Evolutionary conservation across 1,139 yeast species (phyloP).

Genomic region (Hansenula sp.): DNA sequence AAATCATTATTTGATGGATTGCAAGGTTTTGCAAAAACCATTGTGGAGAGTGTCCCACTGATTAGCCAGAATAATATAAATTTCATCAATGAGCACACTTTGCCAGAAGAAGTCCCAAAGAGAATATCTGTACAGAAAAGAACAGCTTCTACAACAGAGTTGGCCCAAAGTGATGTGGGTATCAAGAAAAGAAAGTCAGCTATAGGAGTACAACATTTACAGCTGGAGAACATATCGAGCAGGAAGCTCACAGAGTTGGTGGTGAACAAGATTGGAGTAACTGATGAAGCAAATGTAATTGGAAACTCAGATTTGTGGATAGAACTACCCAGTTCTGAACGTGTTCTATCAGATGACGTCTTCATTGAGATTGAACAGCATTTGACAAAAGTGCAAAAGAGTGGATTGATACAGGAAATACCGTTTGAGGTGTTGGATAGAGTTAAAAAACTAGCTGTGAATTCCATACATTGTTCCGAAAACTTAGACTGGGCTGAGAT

Average conservation of each 20-base stretch:
- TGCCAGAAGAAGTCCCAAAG: background rate
- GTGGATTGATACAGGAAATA: constrained; percentile 13
- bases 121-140: background rate
- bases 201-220: constrained; percentile 12
- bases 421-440: constrained; percentile 21
- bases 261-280: constrained; percentile 10
- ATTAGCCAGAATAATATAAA: background rate
- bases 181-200: constrained; percentile 17
- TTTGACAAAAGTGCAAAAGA: constrained; percentile 17
- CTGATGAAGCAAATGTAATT: constrained; percentile 19
- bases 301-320: constrained; percentile 20
- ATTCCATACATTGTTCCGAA: constrained; percentile 20
- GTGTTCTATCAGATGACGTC: constrained; percentile 13
- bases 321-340: constrained; percentile 17
- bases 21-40: constrained; percentile 8
- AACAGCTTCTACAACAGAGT: background rate
- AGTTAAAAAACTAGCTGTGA: constrained; percentile 23
- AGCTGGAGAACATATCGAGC: constrained; percentile 11
- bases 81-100: no score
- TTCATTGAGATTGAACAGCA: constrained; percentile 19
- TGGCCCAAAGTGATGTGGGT: background rate
- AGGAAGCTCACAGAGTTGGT: constrained; percentile 9
- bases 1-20: constrained; percentile 17
- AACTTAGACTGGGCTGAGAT: constrained; percentile 18
- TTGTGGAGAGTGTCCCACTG: constrained; percentile 7